Conservation (phyloP, 2,329 filamentous ascomycete species). For the Cercospora brassicicola region DNA sequence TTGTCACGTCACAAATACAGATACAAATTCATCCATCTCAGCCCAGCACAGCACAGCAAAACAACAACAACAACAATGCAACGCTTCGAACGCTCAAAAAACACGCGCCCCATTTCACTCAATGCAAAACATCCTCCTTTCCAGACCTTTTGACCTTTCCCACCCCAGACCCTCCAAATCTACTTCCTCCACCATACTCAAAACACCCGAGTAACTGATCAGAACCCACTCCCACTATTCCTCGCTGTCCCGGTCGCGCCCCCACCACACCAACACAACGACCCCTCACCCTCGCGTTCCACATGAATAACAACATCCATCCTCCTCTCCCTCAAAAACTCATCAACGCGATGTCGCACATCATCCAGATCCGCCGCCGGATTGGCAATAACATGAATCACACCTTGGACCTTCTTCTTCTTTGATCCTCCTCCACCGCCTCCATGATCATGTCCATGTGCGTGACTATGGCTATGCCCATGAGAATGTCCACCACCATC, state of each 20-base stretch:
- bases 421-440: constrained; percentile 2
- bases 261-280: constrained; percentile 61
- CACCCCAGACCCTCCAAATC: background rate
- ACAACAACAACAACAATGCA: background rate
- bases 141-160: background rate
- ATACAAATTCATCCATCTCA: no score
- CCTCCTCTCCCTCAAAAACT: constrained; percentile 67
- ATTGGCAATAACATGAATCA: constrained; percentile 81
- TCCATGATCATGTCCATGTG: constrained; percentile 30
- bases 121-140: background rate
- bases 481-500: constrained; percentile 38
- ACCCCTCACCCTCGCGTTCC: constrained; percentile 74
- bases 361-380: constrained; percentile 75
- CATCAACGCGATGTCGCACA: constrained; percentile 72
- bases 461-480: constrained; percentile 44
- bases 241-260: constrained; percentile 3
- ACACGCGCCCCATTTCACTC: background rate
- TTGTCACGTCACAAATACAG: no score
- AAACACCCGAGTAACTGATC: background rate
- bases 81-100: background rate
- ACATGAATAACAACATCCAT: constrained; percentile 87
- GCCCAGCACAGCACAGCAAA: background rate
- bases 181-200: background rate
- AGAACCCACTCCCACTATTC: constrained; percentile 7
- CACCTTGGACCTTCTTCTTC: constrained; percentile 66